phyloP scores from a whole-genome alignment of 2,329 filamentous ascomycete species.

The Alternaria alternata region DNA sequence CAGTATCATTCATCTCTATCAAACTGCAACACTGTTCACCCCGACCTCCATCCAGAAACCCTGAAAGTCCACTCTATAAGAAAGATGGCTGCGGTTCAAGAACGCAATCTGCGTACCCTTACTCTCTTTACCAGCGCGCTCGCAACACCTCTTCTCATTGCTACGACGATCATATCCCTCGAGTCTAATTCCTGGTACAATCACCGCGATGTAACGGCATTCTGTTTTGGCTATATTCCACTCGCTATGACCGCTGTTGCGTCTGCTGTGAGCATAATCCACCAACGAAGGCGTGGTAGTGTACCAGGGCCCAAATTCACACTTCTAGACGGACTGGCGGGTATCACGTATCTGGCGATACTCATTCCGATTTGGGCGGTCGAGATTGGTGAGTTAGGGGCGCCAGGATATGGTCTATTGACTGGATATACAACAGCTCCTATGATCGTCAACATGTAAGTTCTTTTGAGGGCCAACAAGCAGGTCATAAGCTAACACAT shows the following conservation, averaged over 20 bases:
- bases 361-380: slow-evolving; percentile 24
- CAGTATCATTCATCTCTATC: not conserved
- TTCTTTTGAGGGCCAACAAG: not conserved
- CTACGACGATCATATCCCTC: slow-evolving; percentile 17
- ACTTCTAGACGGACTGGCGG: slow-evolving; percentile 14
- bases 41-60: not conserved
- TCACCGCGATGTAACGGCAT: slow-evolving; percentile 3
- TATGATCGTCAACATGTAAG: slow-evolving; percentile 34
- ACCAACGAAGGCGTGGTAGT: slow-evolving; percentile 10
- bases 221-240: slow-evolving; percentile 28
- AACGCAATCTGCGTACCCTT: slow-evolving; percentile 19
- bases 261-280: slow-evolving; percentile 5
- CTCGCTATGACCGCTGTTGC: slow-evolving; percentile 19
- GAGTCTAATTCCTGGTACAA: slow-evolving; percentile 1
- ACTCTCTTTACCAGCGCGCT: slow-evolving; percentile 18
- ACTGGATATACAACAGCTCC: slow-evolving; percentile 26
- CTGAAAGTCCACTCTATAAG: not conserved
- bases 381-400: slow-evolving; percentile 8
- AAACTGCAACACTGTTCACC: not conserved
- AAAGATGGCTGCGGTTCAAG: slow-evolving; percentile 10
- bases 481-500: not conserved
- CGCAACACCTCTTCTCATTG: slow-evolving; percentile 23
- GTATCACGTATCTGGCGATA: slow-evolving; percentile 15
- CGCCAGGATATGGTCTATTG: slow-evolving; percentile 18
- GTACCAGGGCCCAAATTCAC: slow-evolving; percentile 9